A percentile compares a stretch with the other conserved stretches of the same genome.
phyloP scores from a whole-genome alignment of 2,329 filamentous ascomycete species.

The Cladosporium phlei region DNA sequence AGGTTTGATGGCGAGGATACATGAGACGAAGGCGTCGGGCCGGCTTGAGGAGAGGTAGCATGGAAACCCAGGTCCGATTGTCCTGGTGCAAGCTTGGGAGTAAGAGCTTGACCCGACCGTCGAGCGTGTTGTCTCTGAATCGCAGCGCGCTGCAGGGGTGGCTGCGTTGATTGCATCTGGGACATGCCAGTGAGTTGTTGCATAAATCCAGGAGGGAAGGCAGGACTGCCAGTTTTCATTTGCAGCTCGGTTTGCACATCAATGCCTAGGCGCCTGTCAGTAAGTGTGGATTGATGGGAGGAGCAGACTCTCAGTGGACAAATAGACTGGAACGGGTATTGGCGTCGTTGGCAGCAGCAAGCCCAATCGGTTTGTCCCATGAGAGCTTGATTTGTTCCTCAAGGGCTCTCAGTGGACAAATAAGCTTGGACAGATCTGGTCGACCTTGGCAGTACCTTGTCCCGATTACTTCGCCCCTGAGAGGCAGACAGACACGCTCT shows the following conservation, averaged over 20 bases:
- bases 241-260: constrained; percentile 95
- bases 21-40: constrained; percentile 79
- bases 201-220: constrained; percentile 60
- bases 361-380: no score
- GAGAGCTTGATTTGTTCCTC: no score
- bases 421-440: no score
- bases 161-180: constrained; percentile 39
- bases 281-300: neutral
- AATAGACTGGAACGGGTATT: no score
- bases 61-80: constrained; percentile 38
- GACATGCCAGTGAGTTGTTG: constrained; percentile 58
- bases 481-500: no score
- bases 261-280: constrained; percentile 59
- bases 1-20: constrained; percentile 59
- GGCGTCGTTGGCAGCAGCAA: no score
- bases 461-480: no score
- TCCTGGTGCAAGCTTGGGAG: constrained; percentile 35
- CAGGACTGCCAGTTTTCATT: constrained; percentile 84
- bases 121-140: constrained; percentile 63
- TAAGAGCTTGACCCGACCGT: constrained; percentile 30
- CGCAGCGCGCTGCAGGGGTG: constrained; percentile 71
- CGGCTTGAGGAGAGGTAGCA: constrained; percentile 65
- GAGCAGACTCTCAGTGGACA: no score
- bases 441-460: no score
- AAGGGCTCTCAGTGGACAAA: no score